A percentile compares a stretch with the other conserved stretches of the same genome.
phyloP scores from a whole-genome alignment of 2,329 filamentous ascomycete genomes.

The Diaporthe citrichinensis region DNA sequence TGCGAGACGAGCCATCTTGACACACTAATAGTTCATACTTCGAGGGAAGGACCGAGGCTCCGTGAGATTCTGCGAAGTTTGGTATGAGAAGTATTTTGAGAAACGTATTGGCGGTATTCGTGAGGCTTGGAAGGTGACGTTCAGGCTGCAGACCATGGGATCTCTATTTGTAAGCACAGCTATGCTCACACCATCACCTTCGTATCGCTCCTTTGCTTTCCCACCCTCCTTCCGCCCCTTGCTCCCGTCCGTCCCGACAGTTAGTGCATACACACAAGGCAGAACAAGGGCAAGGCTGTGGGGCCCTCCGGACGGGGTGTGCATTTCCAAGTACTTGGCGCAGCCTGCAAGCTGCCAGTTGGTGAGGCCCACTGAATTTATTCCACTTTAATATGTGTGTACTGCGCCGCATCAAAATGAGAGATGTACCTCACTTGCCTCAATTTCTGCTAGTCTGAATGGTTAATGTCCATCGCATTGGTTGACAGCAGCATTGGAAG shows the following conservation, averaged over 20 bases:
- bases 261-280: not conserved
- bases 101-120: not conserved
- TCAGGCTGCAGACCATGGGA: not conserved
- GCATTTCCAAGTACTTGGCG: not conserved
- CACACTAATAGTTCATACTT: not conserved
- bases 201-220: not conserved
- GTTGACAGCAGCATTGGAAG: no score
- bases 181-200: not conserved
- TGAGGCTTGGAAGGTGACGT: not conserved
- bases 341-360: not conserved
- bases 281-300: not conserved
- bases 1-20: conserved; percentile 11
- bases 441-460: no score
- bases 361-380: not conserved
- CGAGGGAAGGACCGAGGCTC: not conserved
- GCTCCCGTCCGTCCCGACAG: not conserved
- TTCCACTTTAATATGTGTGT: not conserved
- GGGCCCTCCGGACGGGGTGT: no score
- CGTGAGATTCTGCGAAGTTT: not conserved
- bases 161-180: not conserved
- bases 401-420: no score
- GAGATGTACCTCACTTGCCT: no score
- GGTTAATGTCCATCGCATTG: no score
- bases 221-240: not conserved
- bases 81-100: not conserved